Conservation (phyloP, 164 flowering plant genomes). For the Piper longum region DNA sequence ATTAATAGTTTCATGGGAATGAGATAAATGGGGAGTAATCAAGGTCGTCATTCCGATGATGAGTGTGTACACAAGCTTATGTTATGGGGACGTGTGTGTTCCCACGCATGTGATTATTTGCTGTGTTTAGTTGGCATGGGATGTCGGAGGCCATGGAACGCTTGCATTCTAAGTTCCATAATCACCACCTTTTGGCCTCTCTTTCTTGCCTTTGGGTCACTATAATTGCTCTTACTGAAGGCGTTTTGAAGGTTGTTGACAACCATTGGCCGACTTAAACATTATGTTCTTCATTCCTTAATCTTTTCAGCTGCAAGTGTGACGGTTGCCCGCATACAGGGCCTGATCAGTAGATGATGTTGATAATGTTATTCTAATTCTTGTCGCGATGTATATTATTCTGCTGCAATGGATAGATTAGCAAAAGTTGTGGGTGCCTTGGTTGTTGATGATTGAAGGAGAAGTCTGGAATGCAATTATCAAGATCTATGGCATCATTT, state of each 20-base stretch:
- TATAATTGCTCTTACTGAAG: not conserved
- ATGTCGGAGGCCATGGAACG: conserved; percentile 1
- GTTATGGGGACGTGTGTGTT: not conserved
- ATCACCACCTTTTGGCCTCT: not conserved
- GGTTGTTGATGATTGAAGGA: too few species aligned
- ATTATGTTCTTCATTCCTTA: not conserved
- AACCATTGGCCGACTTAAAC: not conserved
- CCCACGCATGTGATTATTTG: not conserved
- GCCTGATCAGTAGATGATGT: not conserved
- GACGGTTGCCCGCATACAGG: not conserved
- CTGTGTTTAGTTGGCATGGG: not conserved
- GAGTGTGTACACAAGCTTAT: not conserved
- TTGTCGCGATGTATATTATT: not conserved
- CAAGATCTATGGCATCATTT: too few species aligned
- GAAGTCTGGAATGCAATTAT: too few species aligned
- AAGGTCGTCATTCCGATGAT: not conserved
- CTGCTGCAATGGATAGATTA: too few species aligned
- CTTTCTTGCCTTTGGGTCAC: not conserved
- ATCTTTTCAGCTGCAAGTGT: not conserved
- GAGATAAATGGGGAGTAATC: too few species aligned
- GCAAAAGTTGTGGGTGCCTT: too few species aligned
- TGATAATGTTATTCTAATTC: not conserved
- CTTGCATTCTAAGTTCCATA: not conserved
- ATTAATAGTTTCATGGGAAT: too few species aligned
- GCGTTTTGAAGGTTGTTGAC: not conserved